Conservation (phyloP, 805 yeast species). For the Sporopachydermia quercuum region DNA sequence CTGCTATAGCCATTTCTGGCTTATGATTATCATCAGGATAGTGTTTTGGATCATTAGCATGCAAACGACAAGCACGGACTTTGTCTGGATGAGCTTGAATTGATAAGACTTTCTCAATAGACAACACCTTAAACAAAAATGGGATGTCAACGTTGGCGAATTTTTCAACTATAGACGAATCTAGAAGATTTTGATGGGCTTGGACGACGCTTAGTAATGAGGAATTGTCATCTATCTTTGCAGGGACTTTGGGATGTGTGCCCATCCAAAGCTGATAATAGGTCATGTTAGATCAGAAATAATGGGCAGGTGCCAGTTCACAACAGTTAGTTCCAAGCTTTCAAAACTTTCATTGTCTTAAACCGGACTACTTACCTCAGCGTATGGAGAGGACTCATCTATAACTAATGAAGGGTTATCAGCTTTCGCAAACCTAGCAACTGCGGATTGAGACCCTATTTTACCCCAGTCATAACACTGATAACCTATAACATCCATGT, state of each 20-base stretch:
- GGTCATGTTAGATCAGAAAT: neutral
- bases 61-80: constrained; percentile 59
- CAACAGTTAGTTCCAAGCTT: too few species aligned
- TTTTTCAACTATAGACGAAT: constrained; percentile 34
- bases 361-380: constrained; percentile 38
- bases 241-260: constrained; percentile 87
- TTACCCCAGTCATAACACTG: constrained; percentile 82
- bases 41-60: constrained; percentile 72
- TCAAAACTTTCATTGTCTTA: too few species aligned
- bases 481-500: constrained; percentile 37
- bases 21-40: constrained; percentile 97
- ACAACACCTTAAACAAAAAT: constrained; percentile 83
- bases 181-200: constrained; percentile 41
- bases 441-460: constrained; percentile 71
- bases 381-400: constrained; percentile 75
- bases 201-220: constrained; percentile 49
- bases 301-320: neutral
- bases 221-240: constrained; percentile 39
- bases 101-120: constrained; percentile 82
- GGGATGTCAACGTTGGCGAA: constrained; percentile 59
- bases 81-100: constrained; percentile 99
- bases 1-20: constrained; percentile 99
- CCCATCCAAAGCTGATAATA: constrained; percentile 82
- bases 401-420: constrained; percentile 48
- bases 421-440: constrained; percentile 69